Evolutionary conservation across 2,329 filamentous ascomycete species (phyloP).

Genomic region (Gremmenia infestans): DNA sequence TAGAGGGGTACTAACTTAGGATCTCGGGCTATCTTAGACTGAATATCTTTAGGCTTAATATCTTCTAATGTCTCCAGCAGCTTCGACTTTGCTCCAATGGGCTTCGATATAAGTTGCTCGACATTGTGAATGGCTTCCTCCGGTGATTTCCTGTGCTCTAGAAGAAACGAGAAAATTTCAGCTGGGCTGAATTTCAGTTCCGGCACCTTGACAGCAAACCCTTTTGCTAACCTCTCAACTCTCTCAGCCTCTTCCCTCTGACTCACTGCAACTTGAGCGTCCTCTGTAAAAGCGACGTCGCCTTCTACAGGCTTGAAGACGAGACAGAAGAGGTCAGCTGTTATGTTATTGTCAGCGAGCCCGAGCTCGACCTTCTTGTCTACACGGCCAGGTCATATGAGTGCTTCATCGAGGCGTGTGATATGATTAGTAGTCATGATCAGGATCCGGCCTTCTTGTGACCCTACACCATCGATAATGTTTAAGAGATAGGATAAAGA

Average conservation of each 20-base stretch:
- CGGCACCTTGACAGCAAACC: constrained; percentile 49
- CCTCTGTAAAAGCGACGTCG: constrained; percentile 48
- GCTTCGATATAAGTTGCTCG: constrained; percentile 24
- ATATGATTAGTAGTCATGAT: constrained; percentile 65
- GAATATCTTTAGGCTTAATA: constrained; percentile 5
- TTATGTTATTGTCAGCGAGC: constrained; percentile 12
- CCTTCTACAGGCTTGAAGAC: constrained; percentile 42
- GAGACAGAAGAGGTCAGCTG: constrained; percentile 30
- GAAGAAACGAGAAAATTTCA: constrained; percentile 58
- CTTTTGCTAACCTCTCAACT: constrained; percentile 14
- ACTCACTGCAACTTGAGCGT: constrained; percentile 25
- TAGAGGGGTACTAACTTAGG: constrained; percentile 9
- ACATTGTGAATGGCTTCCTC: constrained; percentile 48
- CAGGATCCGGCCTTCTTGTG: constrained; percentile 59
- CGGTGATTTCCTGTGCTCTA: constrained; percentile 55
- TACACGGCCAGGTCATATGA: constrained; percentile 57
- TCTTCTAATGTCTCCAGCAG: constrained; percentile 3
- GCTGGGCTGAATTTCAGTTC: constrained; percentile 49
- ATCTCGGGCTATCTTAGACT: constrained; percentile 7
- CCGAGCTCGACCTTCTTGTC: constrained; percentile 90
- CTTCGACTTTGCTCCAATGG: constrained; percentile 7
- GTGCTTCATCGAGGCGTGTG: constrained; percentile 52
- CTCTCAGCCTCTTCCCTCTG: constrained; percentile 8
- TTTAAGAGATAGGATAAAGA: constrained; percentile 61
- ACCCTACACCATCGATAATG: constrained; percentile 61